A percentile compares a stretch with the other conserved stretches of the same genome.
phyloP scores from a whole-genome alignment of 148 eudicot species.

The Amaranthus cruentus region DNA sequence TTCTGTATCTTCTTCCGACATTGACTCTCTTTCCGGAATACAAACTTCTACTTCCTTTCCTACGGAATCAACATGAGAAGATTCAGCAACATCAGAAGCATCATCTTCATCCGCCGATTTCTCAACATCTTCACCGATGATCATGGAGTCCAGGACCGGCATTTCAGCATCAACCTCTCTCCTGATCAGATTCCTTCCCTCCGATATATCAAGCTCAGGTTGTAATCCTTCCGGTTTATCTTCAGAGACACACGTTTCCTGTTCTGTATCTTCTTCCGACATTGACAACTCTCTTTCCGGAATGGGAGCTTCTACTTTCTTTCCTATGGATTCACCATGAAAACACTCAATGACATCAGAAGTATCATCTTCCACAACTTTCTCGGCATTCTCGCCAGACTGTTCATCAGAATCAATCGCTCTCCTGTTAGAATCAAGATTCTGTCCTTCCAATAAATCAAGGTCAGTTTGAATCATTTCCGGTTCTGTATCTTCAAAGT shows the following conservation, averaged over 20 bases:
- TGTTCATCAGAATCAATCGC: neutral
- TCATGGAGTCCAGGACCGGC: neutral
- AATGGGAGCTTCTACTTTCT: too few species aligned
- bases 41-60: constrained; percentile 22
- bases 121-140: constrained; percentile 28
- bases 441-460: neutral
- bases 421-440: neutral
- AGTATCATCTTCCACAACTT: neutral
- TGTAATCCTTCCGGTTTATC: too few species aligned
- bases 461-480: neutral
- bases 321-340: too few species aligned
- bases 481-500: constrained; percentile 8
- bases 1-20: constrained; percentile 6
- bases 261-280: too few species aligned
- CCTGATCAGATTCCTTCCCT: too few species aligned
- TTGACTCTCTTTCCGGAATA: constrained; percentile 12
- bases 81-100: constrained; percentile 11
- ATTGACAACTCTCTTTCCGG: too few species aligned
- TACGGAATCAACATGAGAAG: constrained; percentile 19
- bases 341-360: neutral
- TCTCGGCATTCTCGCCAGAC: constrained; percentile 1
- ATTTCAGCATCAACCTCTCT: too few species aligned
- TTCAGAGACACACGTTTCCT: too few species aligned
- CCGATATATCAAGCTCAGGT: too few species aligned
- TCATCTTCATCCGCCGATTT: constrained; percentile 23